A percentile compares a stretch with the other conserved stretches of the same genome.
Evolutionary conservation across 345 rosid genomes (phyloP).

Genomic region (Eucalyptus sp.): DNA sequence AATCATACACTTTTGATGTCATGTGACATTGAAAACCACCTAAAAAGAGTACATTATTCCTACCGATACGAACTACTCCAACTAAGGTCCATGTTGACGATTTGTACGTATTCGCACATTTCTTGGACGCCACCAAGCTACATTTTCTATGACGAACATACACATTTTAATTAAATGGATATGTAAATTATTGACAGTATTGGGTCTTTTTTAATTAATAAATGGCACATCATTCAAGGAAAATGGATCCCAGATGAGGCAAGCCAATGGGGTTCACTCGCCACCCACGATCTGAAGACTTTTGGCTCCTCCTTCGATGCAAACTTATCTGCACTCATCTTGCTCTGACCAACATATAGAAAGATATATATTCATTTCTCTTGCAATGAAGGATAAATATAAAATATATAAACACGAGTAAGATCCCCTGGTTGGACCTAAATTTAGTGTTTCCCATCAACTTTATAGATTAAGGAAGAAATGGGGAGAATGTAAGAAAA

Average conservation of each 20-base stretch:
- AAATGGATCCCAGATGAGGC: not conserved
- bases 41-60: not conserved
- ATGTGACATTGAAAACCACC: not conserved
- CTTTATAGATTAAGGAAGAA: not conserved
- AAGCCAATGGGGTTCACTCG: not conserved
- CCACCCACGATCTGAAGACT: not conserved
- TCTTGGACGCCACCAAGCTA: not conserved
- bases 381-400: not conserved
- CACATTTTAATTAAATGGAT: not conserved
- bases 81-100: not conserved
- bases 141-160: not conserved
- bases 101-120: not conserved
- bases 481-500: not conserved
- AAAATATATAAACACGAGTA: not conserved
- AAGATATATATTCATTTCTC: not conserved
- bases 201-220: not conserved
- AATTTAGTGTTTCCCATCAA: not conserved
- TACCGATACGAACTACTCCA: not conserved
- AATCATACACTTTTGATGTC: not conserved
- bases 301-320: not conserved
- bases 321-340: not conserved
- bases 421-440: not conserved
- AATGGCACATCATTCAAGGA: not conserved
- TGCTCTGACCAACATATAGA: not conserved
- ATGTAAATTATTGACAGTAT: not conserved